Percentiles rank a stretch among this genome's conserved stretches.
Evolutionary conservation across 1,284 basidiomycete genomes (phyloP).

Genomic region (Apiotrichum gamsii): DNA sequence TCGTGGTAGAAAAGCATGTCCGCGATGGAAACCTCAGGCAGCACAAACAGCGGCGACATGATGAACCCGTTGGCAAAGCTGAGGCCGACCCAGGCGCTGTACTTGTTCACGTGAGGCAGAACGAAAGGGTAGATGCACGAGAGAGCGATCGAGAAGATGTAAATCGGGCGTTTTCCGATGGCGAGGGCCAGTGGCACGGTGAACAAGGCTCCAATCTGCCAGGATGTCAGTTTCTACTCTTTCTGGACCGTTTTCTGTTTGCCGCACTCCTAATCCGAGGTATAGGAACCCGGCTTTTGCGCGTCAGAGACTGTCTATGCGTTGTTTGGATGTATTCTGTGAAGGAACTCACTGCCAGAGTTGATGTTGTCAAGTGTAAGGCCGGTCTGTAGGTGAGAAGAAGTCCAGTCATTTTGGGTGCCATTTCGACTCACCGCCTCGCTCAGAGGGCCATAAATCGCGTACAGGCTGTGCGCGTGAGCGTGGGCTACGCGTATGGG

Average conservation of each 20-base stretch:
- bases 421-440: slow-evolving; percentile 10
- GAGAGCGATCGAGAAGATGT: slow-evolving; percentile 12
- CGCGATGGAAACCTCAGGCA: slow-evolving; percentile 22
- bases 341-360: no score
- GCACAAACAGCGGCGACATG: slow-evolving; percentile 20
- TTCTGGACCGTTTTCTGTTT: no score
- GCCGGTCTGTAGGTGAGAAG: slow-evolving; percentile 13
- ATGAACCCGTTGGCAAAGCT: slow-evolving; percentile 19
- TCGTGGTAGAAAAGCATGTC: no score
- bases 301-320: no score
- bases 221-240: no score
- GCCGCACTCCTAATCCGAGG: slow-evolving; percentile 21
- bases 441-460: slow-evolving; percentile 23
- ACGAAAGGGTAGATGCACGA: slow-evolving; percentile 1
- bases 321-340: no score
- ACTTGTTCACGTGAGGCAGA: background rate
- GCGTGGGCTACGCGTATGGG: no score
- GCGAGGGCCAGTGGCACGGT: slow-evolving; percentile 19
- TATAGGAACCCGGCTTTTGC: slow-evolving; percentile 28
- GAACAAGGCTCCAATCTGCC: slow-evolving; percentile 20
- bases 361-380: slow-evolving; percentile 26
- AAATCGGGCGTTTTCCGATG: slow-evolving; percentile 30
- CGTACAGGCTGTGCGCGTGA: no score
- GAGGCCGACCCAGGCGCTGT: slow-evolving; percentile 17
- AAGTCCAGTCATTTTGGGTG: no score